Base-by-base conservation (phyloP, 2,329 filamentous ascomycete species). In the Ascochyta rabiei region DNA sequence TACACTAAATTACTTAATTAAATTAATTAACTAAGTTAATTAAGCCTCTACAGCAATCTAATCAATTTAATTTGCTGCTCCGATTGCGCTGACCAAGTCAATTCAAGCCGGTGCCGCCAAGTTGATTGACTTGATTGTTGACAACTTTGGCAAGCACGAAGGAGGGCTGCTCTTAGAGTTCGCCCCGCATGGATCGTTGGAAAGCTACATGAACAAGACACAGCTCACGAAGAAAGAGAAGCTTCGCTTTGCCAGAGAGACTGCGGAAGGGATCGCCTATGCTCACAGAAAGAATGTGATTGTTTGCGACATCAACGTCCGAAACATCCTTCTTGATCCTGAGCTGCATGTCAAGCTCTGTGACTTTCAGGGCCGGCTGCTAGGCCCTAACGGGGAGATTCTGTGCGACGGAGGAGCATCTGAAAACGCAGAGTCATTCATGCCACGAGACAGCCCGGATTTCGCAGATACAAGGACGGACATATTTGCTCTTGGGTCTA, bases 401-500 rank as follows among this genome's bases (percentile, higher is more conserved):
- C 35, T 38, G 4, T 23, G 12, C 16, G 19, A 38, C 10, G 35
- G 55, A 43, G 48, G 39, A 44, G 58, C 55, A 26, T 54, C 51
- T 15, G 62, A 68, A 48, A 61, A 61, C 28, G 51, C 39, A 12
- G 57, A 67, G 33, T 62, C 56, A 8, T 68, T 47, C 15, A 62
- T 63, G 56, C 62, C 62, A 31, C 62, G 63, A 34, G 13, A 21
- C 15, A 42, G 60, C 47, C 41, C 38, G 15, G 48, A 64, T 10
- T 35, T 53, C 35, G 54, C 60, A 12, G 54, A 62, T 43, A 13
- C 19, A 2, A 62, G 57, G 28, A 64, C 60, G 9, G 61, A 68
- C 44, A 57, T 67, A 24, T 69, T 69, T 37, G 60, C 67, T 34
- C 48, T 68, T 13, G 61, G 65, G 9, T 60, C 64, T 10, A 42